phyloP scores from a whole-genome alignment of 139 green algal species.

The Gonium pectorale region DNA sequence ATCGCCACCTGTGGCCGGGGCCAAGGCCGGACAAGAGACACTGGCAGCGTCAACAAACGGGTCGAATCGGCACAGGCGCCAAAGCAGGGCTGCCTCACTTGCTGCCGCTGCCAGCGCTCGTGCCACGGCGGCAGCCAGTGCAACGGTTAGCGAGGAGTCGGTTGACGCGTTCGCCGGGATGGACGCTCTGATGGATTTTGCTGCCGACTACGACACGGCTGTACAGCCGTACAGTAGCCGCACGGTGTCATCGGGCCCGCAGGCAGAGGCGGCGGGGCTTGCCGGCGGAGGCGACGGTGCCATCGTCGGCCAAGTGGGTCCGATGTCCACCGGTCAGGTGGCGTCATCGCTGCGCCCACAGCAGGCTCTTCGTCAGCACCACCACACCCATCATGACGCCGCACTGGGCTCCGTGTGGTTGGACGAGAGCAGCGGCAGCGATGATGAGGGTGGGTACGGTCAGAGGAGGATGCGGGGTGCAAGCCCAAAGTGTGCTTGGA shows the following conservation, averaged over 20 bases:
- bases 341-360: background rate
- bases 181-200: conserved; percentile 2
- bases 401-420: conserved; percentile 13
- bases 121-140: no score
- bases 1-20: no score
- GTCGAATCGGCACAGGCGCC: no score
- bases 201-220: background rate
- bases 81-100: no score
- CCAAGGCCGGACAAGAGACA: no score
- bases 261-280: background rate
- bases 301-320: background rate
- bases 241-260: no score
- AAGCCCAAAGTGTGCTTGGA: background rate
- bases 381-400: background rate
- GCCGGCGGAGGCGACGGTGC: background rate
- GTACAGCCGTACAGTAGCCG: background rate
- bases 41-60: no score
- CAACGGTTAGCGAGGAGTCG: no score
- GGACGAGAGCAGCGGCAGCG: background rate
- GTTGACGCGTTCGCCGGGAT: conserved; percentile 17
- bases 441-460: background rate
- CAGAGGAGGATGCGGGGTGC: background rate
- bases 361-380: no score
- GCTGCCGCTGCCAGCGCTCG: no score
- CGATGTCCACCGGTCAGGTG: background rate